Evolutionary conservation across 73 alveolate genomes (phyloP), one percentile per base, ranked within the genome.

Genomic region (Uronychia setigera): DNA sequence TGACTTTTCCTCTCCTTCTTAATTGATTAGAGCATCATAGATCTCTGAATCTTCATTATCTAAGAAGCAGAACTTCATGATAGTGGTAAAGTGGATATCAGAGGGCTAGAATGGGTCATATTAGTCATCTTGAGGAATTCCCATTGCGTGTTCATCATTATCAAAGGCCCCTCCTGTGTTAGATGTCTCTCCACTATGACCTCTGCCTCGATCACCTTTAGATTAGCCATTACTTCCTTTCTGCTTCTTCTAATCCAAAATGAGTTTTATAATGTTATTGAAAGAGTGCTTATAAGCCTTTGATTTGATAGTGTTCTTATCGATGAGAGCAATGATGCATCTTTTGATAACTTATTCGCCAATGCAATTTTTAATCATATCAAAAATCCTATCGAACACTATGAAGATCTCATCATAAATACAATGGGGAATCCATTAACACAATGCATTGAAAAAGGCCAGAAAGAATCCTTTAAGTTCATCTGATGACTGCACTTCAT

Each of bases 401-500:
- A 81, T 26, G 58, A 78, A 90, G 67, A 90, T 79, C 76, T 90
- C 95, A 26, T 90, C 95, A 85, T 90, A 77, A 13, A 90, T 76
- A 60, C 92, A 85, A 32, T 84, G 79, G 9, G 95, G 88, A 25
- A 81, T 81, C 33, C 59, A 74, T 9, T 77, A 81, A 32, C 32
- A 31, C n/a, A 81, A 32, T n/a, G 57, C 31, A 35, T 60, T 59
- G 5, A 81, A 31, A 28, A 81, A 60, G 32, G 81, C 28, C 5
- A 76, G 81, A 28, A 76, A 26, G 81, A 76, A 76, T 76, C 32
- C 29, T 30, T 76, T 9, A 5, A 76, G 5, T 31, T 76, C 81
- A 5, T 26, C 32, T 28, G 81, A 46, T 11, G 67, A 46, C 19
- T 5, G 19, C n/a, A 46, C 67, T 46, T 46, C 67, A 19, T 46